A percentile compares a stretch with the other conserved stretches of the same genome.
Evolutionary conservation across 768 basidiomycete genomes (phyloP).

Genomic region (Chiua virens): DNA sequence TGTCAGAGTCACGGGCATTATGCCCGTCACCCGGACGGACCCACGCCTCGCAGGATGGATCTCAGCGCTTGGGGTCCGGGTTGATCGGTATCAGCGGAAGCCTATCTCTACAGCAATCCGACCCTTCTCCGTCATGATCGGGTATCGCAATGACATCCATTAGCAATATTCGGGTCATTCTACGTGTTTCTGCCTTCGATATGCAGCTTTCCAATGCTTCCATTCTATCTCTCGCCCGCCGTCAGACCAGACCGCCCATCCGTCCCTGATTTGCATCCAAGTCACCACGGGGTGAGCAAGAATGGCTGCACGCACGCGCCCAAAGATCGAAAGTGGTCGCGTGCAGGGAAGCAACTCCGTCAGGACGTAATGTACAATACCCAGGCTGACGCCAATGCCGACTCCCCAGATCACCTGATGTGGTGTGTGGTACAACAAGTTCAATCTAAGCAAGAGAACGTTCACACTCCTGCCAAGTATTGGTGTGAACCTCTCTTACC

Average conservation of each 20-base stretch:
- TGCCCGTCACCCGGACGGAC: no score
- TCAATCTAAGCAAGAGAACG: slow-evolving; percentile 45
- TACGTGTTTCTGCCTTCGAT: no score
- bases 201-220: slow-evolving; percentile 60
- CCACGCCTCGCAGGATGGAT: no score
- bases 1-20: no score
- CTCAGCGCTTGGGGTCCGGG: no score
- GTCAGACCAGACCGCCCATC: slow-evolving; percentile 80
- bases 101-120: slow-evolving; percentile 12
- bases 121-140: slow-evolving; percentile 55
- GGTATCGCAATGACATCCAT: slow-evolving; percentile 7
- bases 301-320: slow-evolving; percentile 46
- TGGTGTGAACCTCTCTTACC: slow-evolving; percentile 43
- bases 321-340: slow-evolving; percentile 54
- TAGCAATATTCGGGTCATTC: no score
- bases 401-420: slow-evolving; percentile 76
- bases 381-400: slow-evolving; percentile 58
- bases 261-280: slow-evolving; percentile 76
- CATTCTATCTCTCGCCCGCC: slow-evolving; percentile 77
- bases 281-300: slow-evolving; percentile 54
- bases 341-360: slow-evolving; percentile 58
- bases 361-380: slow-evolving; percentile 51
- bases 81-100: no score
- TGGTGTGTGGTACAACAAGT: slow-evolving; percentile 73
- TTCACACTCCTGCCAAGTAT: not conserved